Evolutionary conservation across 1,139 yeast genomes (phyloP).

Genomic region (Yamadazyma taylorii): DNA sequence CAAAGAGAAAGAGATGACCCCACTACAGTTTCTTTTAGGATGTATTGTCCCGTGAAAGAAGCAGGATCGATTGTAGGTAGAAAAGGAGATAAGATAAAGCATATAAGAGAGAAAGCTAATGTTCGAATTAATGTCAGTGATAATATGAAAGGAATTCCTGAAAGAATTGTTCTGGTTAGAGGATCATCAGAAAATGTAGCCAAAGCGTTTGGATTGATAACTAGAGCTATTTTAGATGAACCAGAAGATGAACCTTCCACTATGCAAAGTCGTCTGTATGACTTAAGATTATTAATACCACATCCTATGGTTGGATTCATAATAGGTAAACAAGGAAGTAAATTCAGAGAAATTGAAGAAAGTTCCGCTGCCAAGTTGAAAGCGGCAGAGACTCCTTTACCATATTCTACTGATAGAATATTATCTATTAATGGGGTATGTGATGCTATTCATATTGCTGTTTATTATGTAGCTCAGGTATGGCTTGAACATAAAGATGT

Average conservation of each 20-base stretch:
- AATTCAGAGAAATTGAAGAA: constrained; percentile 81
- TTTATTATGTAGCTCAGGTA: constrained; percentile 70
- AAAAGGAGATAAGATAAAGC: constrained; percentile 70
- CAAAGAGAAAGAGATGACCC: constrained; percentile 44
- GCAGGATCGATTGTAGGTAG: constrained; percentile 77
- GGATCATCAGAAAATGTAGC: constrained; percentile 84
- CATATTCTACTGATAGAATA: constrained; percentile 78
- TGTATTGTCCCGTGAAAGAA: constrained; percentile 76
- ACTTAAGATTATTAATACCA: constrained; percentile 67
- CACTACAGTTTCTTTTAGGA: constrained; percentile 63
- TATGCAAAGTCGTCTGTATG: constrained; percentile 53
- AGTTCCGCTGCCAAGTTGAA: constrained; percentile 76
- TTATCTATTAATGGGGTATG: constrained; percentile 77
- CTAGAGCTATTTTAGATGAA: constrained; percentile 67
- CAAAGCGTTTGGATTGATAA: constrained; percentile 74
- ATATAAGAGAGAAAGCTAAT: constrained; percentile 62
- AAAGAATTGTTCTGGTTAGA: constrained; percentile 71
- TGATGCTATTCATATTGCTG: constrained; percentile 84
- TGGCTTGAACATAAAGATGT: constrained; percentile 59
- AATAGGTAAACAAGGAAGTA: constrained; percentile 77
- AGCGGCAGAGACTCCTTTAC: constrained; percentile 75
- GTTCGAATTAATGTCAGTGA: constrained; percentile 79
- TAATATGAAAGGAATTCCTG: constrained; percentile 70
- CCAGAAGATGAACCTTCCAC: constrained; percentile 65
- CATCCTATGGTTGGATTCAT: constrained; percentile 81